Evolutionary conservation across 2,329 filamentous ascomycete genomes (phyloP).

Genomic region (Aspergillus sp.): DNA sequence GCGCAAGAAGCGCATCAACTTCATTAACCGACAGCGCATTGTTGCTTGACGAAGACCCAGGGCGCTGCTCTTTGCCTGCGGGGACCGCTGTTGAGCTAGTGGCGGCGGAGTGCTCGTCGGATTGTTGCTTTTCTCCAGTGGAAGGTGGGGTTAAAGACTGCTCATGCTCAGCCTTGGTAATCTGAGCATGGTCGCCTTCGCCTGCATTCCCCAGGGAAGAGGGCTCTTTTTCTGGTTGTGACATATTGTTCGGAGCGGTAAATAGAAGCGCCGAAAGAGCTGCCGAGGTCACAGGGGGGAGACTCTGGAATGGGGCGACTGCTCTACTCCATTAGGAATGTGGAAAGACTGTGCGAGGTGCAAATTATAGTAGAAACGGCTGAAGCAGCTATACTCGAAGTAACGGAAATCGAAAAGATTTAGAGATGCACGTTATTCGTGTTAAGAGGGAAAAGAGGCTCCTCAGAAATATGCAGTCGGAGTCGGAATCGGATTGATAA

Average conservation of each 20-base stretch:
- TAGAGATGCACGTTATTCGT: background rate
- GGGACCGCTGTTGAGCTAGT: conserved; percentile 30
- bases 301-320: background rate
- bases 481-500: conserved; percentile 4
- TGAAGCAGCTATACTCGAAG: background rate
- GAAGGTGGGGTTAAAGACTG: conserved; percentile 5
- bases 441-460: background rate
- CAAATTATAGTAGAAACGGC: background rate
- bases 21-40: conserved; percentile 34
- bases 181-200: conserved; percentile 11
- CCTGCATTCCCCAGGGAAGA: conserved; percentile 8
- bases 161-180: conserved; percentile 14
- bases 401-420: background rate
- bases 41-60: conserved; percentile 13
- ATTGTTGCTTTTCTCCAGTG: conserved; percentile 22
- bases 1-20: conserved; percentile 59
- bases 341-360: background rate
- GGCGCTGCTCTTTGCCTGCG: conserved; percentile 26
- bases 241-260: conserved; percentile 15
- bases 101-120: conserved; percentile 22
- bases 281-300: background rate
- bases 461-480: conserved; percentile 1
- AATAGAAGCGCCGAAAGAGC: background rate
- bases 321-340: conserved; percentile 23
- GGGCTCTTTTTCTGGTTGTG: conserved; percentile 15